A percentile compares a stretch with the other conserved stretches of the same genome.
These are phyloP conservation scores for Rhododendron mucronatum DNA, from an alignment of 148 eudicot species.

Conservation along the genomic window DNA sequence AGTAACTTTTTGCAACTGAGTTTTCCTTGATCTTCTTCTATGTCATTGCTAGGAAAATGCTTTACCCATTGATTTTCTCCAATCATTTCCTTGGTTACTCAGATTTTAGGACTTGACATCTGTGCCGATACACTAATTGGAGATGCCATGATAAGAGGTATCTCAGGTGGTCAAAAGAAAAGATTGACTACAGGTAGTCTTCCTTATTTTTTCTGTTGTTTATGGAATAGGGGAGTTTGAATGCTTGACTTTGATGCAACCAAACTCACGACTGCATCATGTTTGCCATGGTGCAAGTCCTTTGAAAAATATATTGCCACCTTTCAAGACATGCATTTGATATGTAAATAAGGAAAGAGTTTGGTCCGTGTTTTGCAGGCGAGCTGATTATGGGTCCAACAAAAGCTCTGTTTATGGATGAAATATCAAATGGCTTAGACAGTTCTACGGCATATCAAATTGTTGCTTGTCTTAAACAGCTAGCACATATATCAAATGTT, in stretches of 20 bases:
- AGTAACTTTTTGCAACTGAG: conserved; percentile 31
- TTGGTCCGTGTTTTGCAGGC: conserved; percentile 29
- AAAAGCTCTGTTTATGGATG: conserved; percentile 77
- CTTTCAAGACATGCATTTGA: not conserved
- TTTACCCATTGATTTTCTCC: not conserved
- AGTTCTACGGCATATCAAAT: conserved; percentile 85
- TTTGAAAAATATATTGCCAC: not conserved
- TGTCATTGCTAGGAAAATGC: not conserved
- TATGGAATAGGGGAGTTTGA: not conserved
- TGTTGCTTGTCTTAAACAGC: conserved; percentile 59
- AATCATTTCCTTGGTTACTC: not conserved
- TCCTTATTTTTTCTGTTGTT: not conserved
- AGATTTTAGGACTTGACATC: conserved; percentile 80
- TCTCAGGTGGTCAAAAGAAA: conserved; percentile 85
- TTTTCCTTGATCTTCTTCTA: not conserved
- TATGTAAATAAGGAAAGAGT: not conserved
- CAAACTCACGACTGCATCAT: not conserved
- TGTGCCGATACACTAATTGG: conserved; percentile 72
- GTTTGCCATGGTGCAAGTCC: not conserved
- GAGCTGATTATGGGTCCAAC: conserved; percentile 92
- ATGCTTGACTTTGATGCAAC: not conserved
- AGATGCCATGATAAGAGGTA: conserved; percentile 81
- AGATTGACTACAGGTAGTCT: conserved; percentile 67
- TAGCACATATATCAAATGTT: conserved; percentile 62
- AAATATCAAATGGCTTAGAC: conserved; percentile 92